Percentiles rank a stretch among this genome's conserved stretches.
Evolutionary conservation across 2,329 filamentous ascomycete species (phyloP).

Genomic region (Trichophyton benhamiae): DNA sequence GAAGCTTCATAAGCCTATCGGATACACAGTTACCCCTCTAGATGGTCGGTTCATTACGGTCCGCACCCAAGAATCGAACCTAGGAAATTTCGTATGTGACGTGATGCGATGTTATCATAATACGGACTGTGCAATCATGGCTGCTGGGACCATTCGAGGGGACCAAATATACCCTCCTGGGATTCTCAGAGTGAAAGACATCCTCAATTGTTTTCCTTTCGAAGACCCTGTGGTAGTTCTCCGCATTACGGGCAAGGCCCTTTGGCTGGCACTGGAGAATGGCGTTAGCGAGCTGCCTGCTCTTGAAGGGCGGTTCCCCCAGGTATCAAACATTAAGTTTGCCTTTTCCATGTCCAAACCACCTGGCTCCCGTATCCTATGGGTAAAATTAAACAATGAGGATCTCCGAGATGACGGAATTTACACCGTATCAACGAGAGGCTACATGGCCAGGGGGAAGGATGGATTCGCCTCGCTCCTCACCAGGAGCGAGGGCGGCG

Average conservation of each 20-base stretch:
- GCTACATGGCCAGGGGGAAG: conserved; percentile 81
- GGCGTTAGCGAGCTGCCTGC: conserved; percentile 69
- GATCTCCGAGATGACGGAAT: conserved; percentile 50
- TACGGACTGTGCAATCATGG: conserved; percentile 74
- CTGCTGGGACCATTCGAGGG: conserved; percentile 70
- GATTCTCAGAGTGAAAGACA: conserved; percentile 61
- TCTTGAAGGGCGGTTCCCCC: conserved; percentile 71
- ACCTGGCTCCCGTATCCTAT: conserved; percentile 50
- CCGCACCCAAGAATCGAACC: conserved; percentile 62
- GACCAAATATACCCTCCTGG: conserved; percentile 82
- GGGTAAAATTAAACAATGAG: conserved; percentile 47
- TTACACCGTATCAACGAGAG: conserved; percentile 66
- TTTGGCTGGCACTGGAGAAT: conserved; percentile 75
- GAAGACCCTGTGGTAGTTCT: conserved; percentile 80
- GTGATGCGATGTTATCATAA: conserved; percentile 75
- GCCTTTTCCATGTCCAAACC: conserved; percentile 54
- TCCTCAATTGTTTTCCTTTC: conserved; percentile 85
- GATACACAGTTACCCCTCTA: conserved; percentile 68
- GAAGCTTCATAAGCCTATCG: conserved; percentile 69
- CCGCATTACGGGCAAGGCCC: conserved; percentile 55
- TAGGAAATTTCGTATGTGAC: conserved; percentile 85
- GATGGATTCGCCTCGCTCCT: conserved; percentile 70
- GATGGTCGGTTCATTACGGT: conserved; percentile 82
- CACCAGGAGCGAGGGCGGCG: conserved; percentile 62
- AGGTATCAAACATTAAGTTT: conserved; percentile 73